Percentiles rank a stretch among this genome's conserved stretches.
These are phyloP conservation scores for Brasenia schreberi DNA, from an alignment of 164 flowering plant genomes.

Conservation along the genomic window DNA sequence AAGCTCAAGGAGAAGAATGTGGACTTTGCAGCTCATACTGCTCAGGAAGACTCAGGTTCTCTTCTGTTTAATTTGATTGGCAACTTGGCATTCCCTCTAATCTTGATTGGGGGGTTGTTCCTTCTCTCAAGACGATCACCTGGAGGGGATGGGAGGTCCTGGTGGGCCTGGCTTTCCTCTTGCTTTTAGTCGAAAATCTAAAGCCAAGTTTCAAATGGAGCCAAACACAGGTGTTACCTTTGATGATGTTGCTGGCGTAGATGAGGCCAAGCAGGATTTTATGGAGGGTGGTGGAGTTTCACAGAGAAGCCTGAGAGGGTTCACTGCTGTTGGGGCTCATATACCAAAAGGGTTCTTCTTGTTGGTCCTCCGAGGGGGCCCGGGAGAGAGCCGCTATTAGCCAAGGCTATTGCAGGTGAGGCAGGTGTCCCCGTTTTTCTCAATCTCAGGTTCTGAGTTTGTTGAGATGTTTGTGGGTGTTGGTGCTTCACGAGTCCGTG, in stretches of 20 bases:
- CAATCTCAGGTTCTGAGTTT: slow-evolving; percentile 61
- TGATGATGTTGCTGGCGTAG: slow-evolving; percentile 69
- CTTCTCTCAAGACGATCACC: slow-evolving; percentile 34
- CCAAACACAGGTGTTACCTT: slow-evolving; percentile 69
- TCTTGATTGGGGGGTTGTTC: slow-evolving; percentile 34
- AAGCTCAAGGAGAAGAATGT: slow-evolving; percentile 51
- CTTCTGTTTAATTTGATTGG: slow-evolving; percentile 40
- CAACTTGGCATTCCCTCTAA: slow-evolving; percentile 51
- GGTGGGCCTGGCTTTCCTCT: slow-evolving; percentile 62
- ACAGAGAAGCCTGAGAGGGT: slow-evolving; percentile 52
- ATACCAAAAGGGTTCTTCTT: slow-evolving; percentile 63
- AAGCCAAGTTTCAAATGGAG: slow-evolving; percentile 70
- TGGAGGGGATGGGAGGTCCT: slow-evolving; percentile 81
- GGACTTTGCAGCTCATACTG: slow-evolving; percentile 57
- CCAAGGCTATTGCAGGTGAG: slow-evolving; percentile 74
- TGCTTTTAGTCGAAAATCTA: slow-evolving; percentile 51
- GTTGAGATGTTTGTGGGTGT: slow-evolving; percentile 77
- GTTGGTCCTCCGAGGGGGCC: slow-evolving; percentile 71
- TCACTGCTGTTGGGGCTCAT: slow-evolving; percentile 49
- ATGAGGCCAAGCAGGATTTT: slow-evolving; percentile 72
- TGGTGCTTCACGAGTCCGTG: slow-evolving; percentile 65
- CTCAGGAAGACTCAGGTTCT: slow-evolving; percentile 21
- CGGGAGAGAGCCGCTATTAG: slow-evolving; percentile 55
- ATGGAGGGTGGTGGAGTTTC: slow-evolving; percentile 56
- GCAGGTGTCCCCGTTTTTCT: slow-evolving; percentile 75